Base-by-base conservation (phyloP, 768 basidiomycete genomes). In the Mycena kentingensis region DNA sequence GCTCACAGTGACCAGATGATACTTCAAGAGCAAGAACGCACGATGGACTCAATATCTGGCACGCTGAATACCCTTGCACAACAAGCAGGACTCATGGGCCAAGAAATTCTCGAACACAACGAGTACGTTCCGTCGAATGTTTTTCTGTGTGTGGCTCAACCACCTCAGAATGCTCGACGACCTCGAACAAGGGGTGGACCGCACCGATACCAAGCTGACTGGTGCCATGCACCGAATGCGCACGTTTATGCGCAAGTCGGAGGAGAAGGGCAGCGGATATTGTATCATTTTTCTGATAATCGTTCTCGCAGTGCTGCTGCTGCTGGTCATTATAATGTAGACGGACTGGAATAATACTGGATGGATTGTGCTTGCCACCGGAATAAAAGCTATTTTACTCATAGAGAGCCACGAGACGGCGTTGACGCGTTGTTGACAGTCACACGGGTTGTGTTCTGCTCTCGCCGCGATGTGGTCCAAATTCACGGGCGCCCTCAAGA, bases 41-140 rank as follows among this genome's bases (percentile, higher is more conserved):
- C 94, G 0, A 87, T 99, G 62, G 85, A 87, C 49, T 82, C 88
- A 0, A 95, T 99, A 65, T 81, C 87, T 0, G 93, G 93, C 0
- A 94, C 95, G 2, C 69, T 99, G 47, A 83, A 67, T 51, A 94
- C 88, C 1, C 74, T 99, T 6, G 86, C 87, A 0, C 86, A 90
- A 57, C 97, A 98, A 70, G 97, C 97, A 0, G 89, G 88, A 11
- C 74, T 98, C 27, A 99, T 99, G 84, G 96, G 96, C 0, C 84
- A 83, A 51, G 97, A 99, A 66, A 90, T 98, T 44, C 75, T 67
- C 8, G 93, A 95, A 65, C 97, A 99, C 63, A 90, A 88, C 60
- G 91, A 92, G 96, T 96, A 56, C 57, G 67, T 69, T 46, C 32
- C 24, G 21, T 35, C 6, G 1, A n/a, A 15, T 38, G 21, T 43